Percentiles rank a stretch among this genome's conserved stretches.
These are phyloP conservation scores for Fusarium setosum DNA, from an alignment of 2,329 filamentous ascomycete genomes.

Conservation along the genomic window DNA sequence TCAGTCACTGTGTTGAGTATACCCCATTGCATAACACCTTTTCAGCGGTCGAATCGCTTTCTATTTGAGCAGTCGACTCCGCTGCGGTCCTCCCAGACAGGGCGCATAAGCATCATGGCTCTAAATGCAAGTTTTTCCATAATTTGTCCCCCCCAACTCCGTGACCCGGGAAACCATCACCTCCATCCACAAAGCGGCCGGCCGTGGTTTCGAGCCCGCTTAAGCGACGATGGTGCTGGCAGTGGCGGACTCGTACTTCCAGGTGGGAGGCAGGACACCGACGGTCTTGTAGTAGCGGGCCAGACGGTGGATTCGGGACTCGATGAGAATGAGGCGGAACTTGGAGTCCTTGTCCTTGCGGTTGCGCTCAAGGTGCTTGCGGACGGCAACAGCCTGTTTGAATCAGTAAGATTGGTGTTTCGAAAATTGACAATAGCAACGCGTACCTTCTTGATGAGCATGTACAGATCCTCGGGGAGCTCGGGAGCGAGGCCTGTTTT, in stretches of 20 bases:
- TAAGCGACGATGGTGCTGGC: slow-evolving; percentile 95
- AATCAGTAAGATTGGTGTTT: neutral
- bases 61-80: slow-evolving; percentile 49
- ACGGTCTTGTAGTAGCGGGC: slow-evolving; percentile 99
- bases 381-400: slow-evolving; percentile 90
- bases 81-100: slow-evolving; percentile 48
- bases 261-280: slow-evolving; percentile 86
- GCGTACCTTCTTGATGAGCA: slow-evolving; percentile 99
- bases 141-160: slow-evolving; percentile 58
- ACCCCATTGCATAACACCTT: slow-evolving; percentile 41
- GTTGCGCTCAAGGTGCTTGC: slow-evolving; percentile 99
- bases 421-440: slow-evolving; percentile 19
- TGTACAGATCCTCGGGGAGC: slow-evolving; percentile 99
- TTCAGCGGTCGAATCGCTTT: slow-evolving; percentile 50
- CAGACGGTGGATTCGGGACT: slow-evolving; percentile 99
- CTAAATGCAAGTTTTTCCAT: slow-evolving; percentile 58
- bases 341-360: slow-evolving; percentile 99
- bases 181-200: slow-evolving; percentile 40
- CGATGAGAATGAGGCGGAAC: slow-evolving; percentile 99
- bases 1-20: slow-evolving; percentile 40
- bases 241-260: slow-evolving; percentile 98
- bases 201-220: slow-evolving; percentile 50
- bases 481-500: slow-evolving; percentile 95
- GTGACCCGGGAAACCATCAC: slow-evolving; percentile 53
- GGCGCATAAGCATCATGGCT: slow-evolving; percentile 55